A percentile compares a stretch with the other conserved stretches of the same genome.
Evolutionary conservation across 371 early-diverging fungal genomes (phyloP).

Genomic region (Mucor velutinosus): DNA sequence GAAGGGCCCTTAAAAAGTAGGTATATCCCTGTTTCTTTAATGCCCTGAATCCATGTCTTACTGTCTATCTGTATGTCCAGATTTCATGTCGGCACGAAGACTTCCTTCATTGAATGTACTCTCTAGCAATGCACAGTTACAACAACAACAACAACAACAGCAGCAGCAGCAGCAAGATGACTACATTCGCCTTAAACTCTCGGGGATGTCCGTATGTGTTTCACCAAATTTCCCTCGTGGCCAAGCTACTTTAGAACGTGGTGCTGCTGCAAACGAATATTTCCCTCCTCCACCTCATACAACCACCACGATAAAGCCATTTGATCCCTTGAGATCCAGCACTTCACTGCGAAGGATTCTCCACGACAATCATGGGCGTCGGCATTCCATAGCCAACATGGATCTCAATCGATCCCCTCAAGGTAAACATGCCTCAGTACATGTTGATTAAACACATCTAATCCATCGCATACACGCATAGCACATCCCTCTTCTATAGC

Average conservation of each 20-base stretch:
- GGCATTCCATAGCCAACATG: constrained; percentile 17
- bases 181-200: constrained; percentile 13
- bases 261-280: constrained; percentile 4
- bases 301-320: background rate
- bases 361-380: background rate
- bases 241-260: constrained; percentile 11
- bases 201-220: constrained; percentile 19
- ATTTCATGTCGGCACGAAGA: constrained; percentile 1
- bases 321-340: constrained; percentile 5
- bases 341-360: constrained; percentile 6
- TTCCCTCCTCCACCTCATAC: background rate
- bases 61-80: background rate
- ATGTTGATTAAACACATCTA: background rate
- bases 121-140: background rate
- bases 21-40: background rate
- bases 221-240: constrained; percentile 16
- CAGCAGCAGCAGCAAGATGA: constrained; percentile 8
- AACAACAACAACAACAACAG: background rate
- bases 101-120: constrained; percentile 7
- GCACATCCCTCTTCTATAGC: background rate
- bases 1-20: constrained; percentile 7
- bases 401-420: background rate
- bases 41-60: background rate
- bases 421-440: background rate
- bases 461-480: background rate